Percentiles rank a stretch among this genome's conserved stretches.
Conservation (phyloP, 768 basidiomycete species). For the Lentinula raphanica region DNA sequence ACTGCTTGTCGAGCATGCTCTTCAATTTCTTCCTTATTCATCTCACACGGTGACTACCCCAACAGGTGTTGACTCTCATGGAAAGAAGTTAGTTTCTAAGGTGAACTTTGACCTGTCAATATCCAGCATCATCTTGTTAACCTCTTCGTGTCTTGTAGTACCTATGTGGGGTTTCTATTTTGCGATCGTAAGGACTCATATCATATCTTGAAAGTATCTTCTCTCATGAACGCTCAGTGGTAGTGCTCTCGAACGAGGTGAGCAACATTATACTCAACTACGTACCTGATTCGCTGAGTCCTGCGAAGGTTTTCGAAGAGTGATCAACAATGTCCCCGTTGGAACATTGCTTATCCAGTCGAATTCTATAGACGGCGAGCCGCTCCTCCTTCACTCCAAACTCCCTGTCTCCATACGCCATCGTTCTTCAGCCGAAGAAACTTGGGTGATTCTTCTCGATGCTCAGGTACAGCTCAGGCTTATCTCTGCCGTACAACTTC, state of each 20-base stretch:
- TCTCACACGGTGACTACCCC: slow-evolving; percentile 65
- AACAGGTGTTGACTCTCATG: slow-evolving; percentile 45
- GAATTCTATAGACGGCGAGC: slow-evolving; percentile 80
- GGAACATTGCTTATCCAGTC: slow-evolving; percentile 92
- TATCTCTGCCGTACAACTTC: background rate
- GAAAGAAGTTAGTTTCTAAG: slow-evolving; percentile 57
- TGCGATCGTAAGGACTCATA: slow-evolving; percentile 64
- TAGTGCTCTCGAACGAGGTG: slow-evolving; percentile 82
- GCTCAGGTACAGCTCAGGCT: slow-evolving; percentile 53
- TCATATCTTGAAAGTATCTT: background rate
- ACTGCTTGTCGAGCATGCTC: slow-evolving; percentile 75
- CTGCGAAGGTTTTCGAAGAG: slow-evolving; percentile 53
- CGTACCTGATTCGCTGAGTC: background rate
- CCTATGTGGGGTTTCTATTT: slow-evolving; percentile 84
- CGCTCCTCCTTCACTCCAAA: slow-evolving; percentile 75
- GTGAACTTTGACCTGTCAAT: slow-evolving; percentile 35
- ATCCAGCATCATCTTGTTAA: background rate
- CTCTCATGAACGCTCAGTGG: slow-evolving; percentile 45
- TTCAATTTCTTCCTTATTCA: slow-evolving; percentile 75
- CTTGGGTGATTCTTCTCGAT: slow-evolving; percentile 87
- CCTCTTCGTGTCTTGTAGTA: slow-evolving; percentile 33
- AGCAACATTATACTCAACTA: background rate
- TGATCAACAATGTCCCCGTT: slow-evolving; percentile 78
- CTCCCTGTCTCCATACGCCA: slow-evolving; percentile 72
- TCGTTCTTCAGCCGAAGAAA: slow-evolving; percentile 55